A percentile compares a stretch with the other conserved stretches of the same genome.
These are phyloP conservation scores for Chamaecrista fasciculata DNA, from an alignment of 306 rosid species.

Conservation along the genomic window DNA sequence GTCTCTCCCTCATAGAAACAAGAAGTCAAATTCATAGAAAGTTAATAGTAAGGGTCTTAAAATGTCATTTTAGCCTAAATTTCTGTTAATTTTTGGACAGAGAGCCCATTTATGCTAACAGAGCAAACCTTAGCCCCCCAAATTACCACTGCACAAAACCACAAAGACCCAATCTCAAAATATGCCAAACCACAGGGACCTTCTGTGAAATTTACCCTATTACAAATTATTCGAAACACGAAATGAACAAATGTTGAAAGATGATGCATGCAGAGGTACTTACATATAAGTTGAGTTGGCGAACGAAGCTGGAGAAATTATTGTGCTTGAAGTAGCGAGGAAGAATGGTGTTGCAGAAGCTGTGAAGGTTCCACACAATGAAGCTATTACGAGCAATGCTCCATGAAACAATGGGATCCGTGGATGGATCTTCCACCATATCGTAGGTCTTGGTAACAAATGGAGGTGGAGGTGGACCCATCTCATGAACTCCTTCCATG, in stretches of 20 bases:
- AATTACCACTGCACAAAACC: too few species aligned
- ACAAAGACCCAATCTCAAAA: too few species aligned
- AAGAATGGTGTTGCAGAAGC: conserved; percentile 62
- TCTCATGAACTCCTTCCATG: conserved; percentile 76
- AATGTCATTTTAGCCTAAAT: too few species aligned
- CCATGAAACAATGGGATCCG: conserved; percentile 87
- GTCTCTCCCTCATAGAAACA: too few species aligned
- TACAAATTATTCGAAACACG: neutral
- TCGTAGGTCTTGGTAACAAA: conserved; percentile 86
- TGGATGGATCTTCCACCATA: conserved; percentile 88
- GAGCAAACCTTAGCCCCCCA: too few species aligned
- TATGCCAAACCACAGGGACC: too few species aligned
- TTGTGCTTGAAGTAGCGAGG: conserved; percentile 92
- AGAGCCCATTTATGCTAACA: too few species aligned
- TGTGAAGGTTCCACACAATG: conserved; percentile 79
- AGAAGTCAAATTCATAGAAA: too few species aligned
- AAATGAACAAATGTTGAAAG: neutral
- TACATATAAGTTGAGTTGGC: conserved; percentile 96
- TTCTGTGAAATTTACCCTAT: too few species aligned
- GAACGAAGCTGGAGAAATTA: conserved; percentile 94
- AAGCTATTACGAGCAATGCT: conserved; percentile 84
- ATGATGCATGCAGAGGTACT: conserved; percentile 26
- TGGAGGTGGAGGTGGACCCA: conserved; percentile 95
- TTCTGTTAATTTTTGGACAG: too few species aligned
- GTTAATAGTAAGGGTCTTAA: too few species aligned